Conservation (phyloP, 805 yeast genomes). For the Zygosaccharomyces rouxii region DNA sequence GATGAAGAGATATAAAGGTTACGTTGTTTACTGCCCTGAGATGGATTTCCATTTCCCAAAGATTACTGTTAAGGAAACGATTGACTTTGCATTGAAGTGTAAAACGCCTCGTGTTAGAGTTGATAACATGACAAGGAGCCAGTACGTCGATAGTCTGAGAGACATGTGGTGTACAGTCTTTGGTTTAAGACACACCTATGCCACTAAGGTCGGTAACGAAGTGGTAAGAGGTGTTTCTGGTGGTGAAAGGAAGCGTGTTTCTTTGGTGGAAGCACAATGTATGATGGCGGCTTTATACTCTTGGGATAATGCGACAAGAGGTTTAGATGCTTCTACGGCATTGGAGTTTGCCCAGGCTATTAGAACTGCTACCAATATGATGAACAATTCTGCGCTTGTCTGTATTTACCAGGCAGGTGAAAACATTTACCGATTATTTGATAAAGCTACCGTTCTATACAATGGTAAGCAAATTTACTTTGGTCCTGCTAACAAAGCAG, state of each 20-base stretch:
- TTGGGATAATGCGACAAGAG: slow-evolving; percentile 70
- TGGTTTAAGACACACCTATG: slow-evolving; percentile 55
- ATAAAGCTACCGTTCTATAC: slow-evolving; percentile 56
- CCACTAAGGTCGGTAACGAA: slow-evolving; percentile 65
- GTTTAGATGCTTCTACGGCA: slow-evolving; percentile 67
- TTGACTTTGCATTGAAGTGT: slow-evolving; percentile 46
- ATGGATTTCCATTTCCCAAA: slow-evolving; percentile 49
- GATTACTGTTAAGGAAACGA: slow-evolving; percentile 48
- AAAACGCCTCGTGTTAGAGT: slow-evolving; percentile 45
- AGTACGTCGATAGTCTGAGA: slow-evolving; percentile 39
- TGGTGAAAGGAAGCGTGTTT: slow-evolving; percentile 69
- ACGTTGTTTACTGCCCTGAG: slow-evolving; percentile 51
- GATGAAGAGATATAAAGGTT: slow-evolving; percentile 44
- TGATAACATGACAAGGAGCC: slow-evolving; percentile 39
- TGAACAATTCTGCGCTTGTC: slow-evolving; percentile 54
- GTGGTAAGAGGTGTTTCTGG: slow-evolving; percentile 68
- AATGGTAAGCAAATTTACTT: slow-evolving; percentile 58
- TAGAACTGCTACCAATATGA: slow-evolving; percentile 53
- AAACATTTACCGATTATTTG: slow-evolving; percentile 56
- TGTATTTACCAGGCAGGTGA: slow-evolving; percentile 69
- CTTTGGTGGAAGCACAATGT: slow-evolving; percentile 60
- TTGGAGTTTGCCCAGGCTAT: slow-evolving; percentile 59
- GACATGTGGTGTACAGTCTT: slow-evolving; percentile 43
- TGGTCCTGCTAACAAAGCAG: slow-evolving; percentile 52
- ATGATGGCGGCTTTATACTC: slow-evolving; percentile 52